Evolutionary conservation across 768 basidiomycete species (phyloP), one percentile per base, ranked within the genome.

Genomic region (Psilocybe cyanescens): DNA sequence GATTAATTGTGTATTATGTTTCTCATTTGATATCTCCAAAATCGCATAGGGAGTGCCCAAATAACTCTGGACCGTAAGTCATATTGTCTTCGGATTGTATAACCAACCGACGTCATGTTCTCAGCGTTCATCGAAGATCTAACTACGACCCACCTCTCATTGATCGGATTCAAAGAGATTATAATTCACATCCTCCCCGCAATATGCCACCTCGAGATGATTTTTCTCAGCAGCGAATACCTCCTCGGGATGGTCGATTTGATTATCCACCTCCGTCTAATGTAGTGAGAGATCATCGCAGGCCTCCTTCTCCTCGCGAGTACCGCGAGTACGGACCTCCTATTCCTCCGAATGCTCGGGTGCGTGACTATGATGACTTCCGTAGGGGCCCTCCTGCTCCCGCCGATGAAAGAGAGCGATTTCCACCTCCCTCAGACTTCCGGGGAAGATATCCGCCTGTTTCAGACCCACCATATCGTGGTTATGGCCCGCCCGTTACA

Each of bases 281-380:
- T 60, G 65, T 81, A 37, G 58, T 65, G 33, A 79, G 88, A 39
- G 90, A 91, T 59, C 81, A 83, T 59, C 80, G 90, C 51, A 78
- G 89, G 59, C 85, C 87, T 58, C 76, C 79, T 12, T 85, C 90
- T 54, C 83, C 88, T 14, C 81, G 89, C 65, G 91, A 90, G 9
- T 86, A 84, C 68, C 80, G 88, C 41, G 91, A 91, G 60, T 87
- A 89, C 73, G 79, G 81, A 62, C 75, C 82, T 45, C 75, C 78
- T 64, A 5, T 44, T n/a, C 75, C 81, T 61, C 74, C 78, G 64
- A 67, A 79, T 62, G 75, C 78, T 67, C 83, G 87, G 50, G 85
- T 78, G 65, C 84, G 88, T 60, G 90, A 93, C 51, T 81, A 85
- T 67, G 90, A 94, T 65, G 92, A 93, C 52, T 88, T 86, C 65